Conservation (phyloP, 495 filamentous ascomycete species). For the Penicillium roqueforti region DNA sequence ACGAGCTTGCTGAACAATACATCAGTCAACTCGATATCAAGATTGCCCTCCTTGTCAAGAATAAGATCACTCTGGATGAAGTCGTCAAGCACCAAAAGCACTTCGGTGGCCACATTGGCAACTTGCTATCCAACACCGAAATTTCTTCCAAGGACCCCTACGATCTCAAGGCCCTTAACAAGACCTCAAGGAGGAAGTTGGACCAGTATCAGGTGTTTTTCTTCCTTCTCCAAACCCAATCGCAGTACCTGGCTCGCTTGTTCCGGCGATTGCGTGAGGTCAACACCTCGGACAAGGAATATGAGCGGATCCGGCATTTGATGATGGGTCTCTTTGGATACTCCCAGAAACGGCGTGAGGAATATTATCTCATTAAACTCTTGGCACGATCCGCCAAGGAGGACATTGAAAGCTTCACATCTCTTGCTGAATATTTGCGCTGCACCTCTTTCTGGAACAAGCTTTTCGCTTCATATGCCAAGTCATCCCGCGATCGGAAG, state of each 20-base stretch:
- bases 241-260: constrained; percentile 84
- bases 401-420: constrained; percentile 70
- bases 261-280: constrained; percentile 81
- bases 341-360: constrained; percentile 91
- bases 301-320: constrained; percentile 82
- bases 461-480: constrained; percentile 78
- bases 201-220: constrained; percentile 98
- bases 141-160: constrained; percentile 89
- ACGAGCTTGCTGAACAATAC: constrained; percentile 95
- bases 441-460: constrained; percentile 92
- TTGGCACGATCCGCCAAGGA: constrained; percentile 78
- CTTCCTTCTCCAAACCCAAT: constrained; percentile 95
- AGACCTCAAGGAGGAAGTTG: constrained; percentile 87
- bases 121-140: constrained; percentile 76
- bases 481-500: constrained; percentile 88
- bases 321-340: constrained; percentile 98
- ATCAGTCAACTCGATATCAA: constrained; percentile 98
- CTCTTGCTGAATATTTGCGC: constrained; percentile 79
- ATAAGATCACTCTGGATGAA: constrained; percentile 98
- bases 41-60: constrained; percentile 96
- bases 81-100: constrained; percentile 96
- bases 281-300: constrained; percentile 85
- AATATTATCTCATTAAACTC: constrained; percentile 93
- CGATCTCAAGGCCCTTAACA: constrained; percentile 95
- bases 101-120: constrained; percentile 88